These are phyloP conservation scores for Salix suchowensis DNA, from an alignment of 345 rosid species.

Conservation along the genomic window DNA sequence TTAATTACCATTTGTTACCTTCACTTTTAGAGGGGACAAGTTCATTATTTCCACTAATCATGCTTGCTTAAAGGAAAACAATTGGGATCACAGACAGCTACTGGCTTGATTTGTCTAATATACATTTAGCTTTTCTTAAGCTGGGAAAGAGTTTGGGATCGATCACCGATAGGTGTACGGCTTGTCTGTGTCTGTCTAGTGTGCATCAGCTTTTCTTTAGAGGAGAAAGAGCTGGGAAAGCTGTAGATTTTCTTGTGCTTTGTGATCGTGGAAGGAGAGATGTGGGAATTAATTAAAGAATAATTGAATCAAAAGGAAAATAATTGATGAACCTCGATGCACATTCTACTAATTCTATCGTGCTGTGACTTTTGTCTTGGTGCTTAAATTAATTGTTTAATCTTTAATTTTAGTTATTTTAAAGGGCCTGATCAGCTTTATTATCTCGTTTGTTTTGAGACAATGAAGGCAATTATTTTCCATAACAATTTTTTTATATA, in stretches of 20 bases:
- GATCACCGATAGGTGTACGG: conserved; percentile 14
- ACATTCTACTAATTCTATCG: not conserved
- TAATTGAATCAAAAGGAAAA: not conserved
- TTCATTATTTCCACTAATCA: conserved; percentile 15
- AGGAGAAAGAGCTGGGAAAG: conserved; percentile 12
- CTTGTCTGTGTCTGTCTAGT: conserved; percentile 13
- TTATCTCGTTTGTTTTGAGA: conserved; percentile 7
- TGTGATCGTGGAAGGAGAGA: conserved; percentile 24
- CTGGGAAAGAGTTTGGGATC: not conserved
- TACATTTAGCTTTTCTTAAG: not conserved
- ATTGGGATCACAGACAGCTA: conserved; percentile 13
- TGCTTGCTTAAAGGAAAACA: conserved; percentile 25
- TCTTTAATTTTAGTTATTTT: conserved; percentile 2
- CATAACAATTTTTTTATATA: not conserved
- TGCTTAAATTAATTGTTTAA: conserved; percentile 1
- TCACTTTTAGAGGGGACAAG: not conserved
- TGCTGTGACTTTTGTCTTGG: conserved; percentile 20
- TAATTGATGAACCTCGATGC: not conserved
- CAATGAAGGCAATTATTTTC: not conserved
- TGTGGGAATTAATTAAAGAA: conserved; percentile 11
- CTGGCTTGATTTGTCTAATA: conserved; percentile 14
- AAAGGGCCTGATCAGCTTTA: conserved; percentile 1
- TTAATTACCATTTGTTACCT: not conserved
- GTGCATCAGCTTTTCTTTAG: not conserved
- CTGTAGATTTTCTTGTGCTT: conserved; percentile 39